Conservation (phyloP, 352 stramenopile species). For the Phytophthora europaea region DNA sequence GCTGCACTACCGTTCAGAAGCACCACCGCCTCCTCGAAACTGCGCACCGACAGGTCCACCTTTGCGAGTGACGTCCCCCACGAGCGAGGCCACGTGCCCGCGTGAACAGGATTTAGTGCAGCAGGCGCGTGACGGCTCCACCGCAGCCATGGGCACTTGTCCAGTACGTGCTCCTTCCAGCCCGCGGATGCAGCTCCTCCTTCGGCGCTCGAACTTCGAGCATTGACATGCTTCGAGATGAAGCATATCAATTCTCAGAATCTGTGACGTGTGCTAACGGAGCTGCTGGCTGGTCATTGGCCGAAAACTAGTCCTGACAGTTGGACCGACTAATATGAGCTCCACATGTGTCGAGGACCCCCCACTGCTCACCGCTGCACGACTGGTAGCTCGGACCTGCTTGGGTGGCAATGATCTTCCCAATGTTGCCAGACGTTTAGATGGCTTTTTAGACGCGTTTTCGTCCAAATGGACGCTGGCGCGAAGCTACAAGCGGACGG, state of each 20-base stretch:
- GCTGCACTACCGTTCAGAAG: slow-evolving; percentile 5
- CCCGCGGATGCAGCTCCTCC: no score
- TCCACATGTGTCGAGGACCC: slow-evolving; percentile 2
- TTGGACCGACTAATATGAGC: slow-evolving; percentile 8
- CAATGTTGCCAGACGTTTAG: slow-evolving; percentile 22
- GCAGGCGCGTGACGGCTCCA: no score
- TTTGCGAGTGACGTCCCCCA: slow-evolving; percentile 84
- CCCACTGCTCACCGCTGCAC: slow-evolving; percentile 21
- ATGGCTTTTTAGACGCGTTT: slow-evolving; percentile 34
- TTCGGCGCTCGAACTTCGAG: background rate
- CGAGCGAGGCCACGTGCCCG: slow-evolving; percentile 76
- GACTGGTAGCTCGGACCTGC: slow-evolving; percentile 30
- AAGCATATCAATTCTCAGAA: background rate
- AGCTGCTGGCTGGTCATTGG: slow-evolving; percentile 20
- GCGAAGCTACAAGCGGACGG: slow-evolving; percentile 24
- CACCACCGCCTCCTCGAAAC: slow-evolving; percentile 67
- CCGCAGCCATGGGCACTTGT: no score
- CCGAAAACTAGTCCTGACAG: slow-evolving; percentile 14
- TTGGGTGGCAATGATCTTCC: slow-evolving; percentile 13
- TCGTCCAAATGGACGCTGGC: slow-evolving; percentile 29
- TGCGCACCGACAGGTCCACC: slow-evolving; percentile 73
- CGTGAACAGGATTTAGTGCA: slow-evolving; percentile 84
- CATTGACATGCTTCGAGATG: background rate
- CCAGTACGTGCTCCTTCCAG: no score
- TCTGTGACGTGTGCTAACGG: background rate